These are phyloP conservation scores for Fomitopsis palustris DNA, from an alignment of 1,284 basidiomycete genomes.

Conservation along the genomic window DNA sequence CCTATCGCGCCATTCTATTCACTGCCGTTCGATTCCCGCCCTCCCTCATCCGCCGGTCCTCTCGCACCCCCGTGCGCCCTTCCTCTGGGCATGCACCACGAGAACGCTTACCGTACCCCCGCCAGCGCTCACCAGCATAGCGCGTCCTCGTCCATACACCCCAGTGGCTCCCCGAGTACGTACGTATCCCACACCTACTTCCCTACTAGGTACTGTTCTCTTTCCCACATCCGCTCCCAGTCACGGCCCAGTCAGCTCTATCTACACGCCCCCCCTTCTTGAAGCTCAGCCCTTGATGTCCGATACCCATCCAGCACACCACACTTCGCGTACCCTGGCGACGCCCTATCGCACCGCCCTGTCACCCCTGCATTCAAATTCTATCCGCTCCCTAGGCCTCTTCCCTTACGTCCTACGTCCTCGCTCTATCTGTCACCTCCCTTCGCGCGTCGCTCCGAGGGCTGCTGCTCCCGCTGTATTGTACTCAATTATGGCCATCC, in stretches of 20 bases:
- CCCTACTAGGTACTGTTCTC: background rate
- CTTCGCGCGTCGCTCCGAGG: background rate
- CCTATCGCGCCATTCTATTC: slow-evolving; percentile 6
- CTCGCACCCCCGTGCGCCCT: background rate
- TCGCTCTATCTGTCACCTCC: background rate
- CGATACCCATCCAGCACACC: background rate
- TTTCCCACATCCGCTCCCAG: background rate
- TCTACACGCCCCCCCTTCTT: slow-evolving; percentile 2
- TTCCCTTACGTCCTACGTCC: background rate
- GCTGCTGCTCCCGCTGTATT: background rate
- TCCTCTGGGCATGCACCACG: background rate
- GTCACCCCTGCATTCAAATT: background rate
- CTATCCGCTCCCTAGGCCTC: background rate
- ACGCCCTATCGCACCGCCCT: slow-evolving; percentile 1
- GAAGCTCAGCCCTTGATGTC: background rate
- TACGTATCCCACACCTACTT: background rate
- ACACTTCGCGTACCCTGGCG: background rate
- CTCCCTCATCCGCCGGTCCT: background rate
- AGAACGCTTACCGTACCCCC: background rate
- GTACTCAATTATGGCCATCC: background rate
- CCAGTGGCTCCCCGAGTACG: background rate
- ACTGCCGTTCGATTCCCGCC: background rate
- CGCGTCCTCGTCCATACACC: background rate
- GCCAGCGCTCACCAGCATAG: background rate
- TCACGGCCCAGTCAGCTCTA: background rate